Conservation (phyloP, 2,329 filamentous ascomycete species). For the Chalara sp. region DNA sequence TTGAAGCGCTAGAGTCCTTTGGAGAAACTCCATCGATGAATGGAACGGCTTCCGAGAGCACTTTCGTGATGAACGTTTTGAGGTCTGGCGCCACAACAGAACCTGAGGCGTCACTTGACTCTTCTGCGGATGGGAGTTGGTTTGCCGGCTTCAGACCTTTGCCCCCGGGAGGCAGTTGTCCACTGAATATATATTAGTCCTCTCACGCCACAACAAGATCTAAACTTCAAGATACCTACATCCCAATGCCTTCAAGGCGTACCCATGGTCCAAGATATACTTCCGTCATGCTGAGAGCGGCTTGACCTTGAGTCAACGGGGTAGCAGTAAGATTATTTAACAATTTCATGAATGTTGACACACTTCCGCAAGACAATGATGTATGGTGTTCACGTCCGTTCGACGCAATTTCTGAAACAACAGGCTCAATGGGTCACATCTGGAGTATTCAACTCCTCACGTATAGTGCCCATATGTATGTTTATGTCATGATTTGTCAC, state of each 20-base stretch:
- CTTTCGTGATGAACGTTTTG: constrained; percentile 40
- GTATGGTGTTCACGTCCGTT: too few species aligned
- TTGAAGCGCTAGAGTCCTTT: constrained; percentile 20
- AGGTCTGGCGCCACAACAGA: constrained; percentile 26
- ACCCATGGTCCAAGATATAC: constrained; percentile 39
- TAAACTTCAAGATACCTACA: neutral
- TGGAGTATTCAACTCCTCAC: too few species aligned
- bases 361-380: too few species aligned
- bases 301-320: too few species aligned
- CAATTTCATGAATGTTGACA: too few species aligned
- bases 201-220: too few species aligned
- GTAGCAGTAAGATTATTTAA: too few species aligned
- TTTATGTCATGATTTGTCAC: too few species aligned
- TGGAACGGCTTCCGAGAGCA: constrained; percentile 51
- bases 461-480: too few species aligned
- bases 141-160: constrained; percentile 16
- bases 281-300: constrained; percentile 1
- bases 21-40: constrained; percentile 52
- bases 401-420: too few species aligned
- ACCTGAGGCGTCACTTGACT: constrained; percentile 8
- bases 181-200: constrained; percentile 17
- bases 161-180: constrained; percentile 38
- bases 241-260: constrained; percentile 44
- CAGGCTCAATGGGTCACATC: too few species aligned
- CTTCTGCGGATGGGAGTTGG: constrained; percentile 5